Evolutionary conservation across 805 yeast genomes (phyloP), one percentile per base, ranked within the genome.

Genomic region (Pachysolen tannophilus): DNA sequence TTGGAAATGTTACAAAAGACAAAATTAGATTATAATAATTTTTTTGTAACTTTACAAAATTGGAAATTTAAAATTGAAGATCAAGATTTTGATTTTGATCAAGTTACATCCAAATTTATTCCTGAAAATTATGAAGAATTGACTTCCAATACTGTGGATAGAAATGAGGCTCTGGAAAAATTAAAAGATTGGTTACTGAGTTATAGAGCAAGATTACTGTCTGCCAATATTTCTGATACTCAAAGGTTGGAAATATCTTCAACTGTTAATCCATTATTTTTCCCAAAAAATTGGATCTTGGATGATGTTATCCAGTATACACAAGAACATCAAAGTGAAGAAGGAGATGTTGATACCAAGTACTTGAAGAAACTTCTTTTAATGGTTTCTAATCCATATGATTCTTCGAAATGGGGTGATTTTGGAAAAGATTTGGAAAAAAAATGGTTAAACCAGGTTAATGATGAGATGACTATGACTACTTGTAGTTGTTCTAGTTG

Each of bases 211-310:
- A 61, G 80, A 30, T 50, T 76, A 8, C 42, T 38, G 0, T 68
- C 69, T 30, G 56, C 64, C 6, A 50, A 48, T 13, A 44, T 61
- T 0, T 50, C 58, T 19, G 72, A 69, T 36, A 39, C 28, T 4
- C 52, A 50, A 9, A 63, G 88, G 33, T 45, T 40, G 4, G 42
- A 39, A 7, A 45, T 63, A 3, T 74, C 86, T 32, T 50, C 58
- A 6, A 35, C 45, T 3, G 61, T 58, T 32, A 92, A 90, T 49
- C 98, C 97, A 3, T 51, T 73, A 24, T 90, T 90, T 49, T 69
- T 82, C 5, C 92, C 95, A 15, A 68, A 90, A 40, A 82, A 78
- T 43, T 85, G 94, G 87, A 78, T 88, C 34, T 63, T 92, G 35
- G 85, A 86, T 35, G 88, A 87, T 41, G 95, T 86, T 1, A 78